Evolutionary conservation across 768 basidiomycete genomes (phyloP), one percentile per base, ranked within the genome.

Genomic region (Amanita rimosa): DNA sequence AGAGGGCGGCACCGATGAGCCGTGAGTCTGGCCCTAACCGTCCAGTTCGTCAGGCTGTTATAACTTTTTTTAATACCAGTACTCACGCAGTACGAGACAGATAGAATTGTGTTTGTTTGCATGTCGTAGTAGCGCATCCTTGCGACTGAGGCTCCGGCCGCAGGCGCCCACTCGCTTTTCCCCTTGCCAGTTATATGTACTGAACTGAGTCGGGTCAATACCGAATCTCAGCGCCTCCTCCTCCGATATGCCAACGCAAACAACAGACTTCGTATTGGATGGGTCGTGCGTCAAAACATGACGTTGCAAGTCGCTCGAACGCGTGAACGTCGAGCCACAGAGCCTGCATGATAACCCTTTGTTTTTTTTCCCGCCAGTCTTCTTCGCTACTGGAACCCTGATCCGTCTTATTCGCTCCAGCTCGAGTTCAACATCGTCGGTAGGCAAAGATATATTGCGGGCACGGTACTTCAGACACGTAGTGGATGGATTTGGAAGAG

Each of bases 121-220:
- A 52, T 76, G 75, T 10, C 75, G 64, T 51, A 64, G 69, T 49
- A 74, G 56, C 3, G 75, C 72, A 41, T 75, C 75, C 6, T 60
- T 56, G 26, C 73, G 64, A 48, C 71, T 73, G 60, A 75, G 74
- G 3, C 57, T 58, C 45, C 57, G 57, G 51, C 60, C 49, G 51
- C 75, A 75, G 0, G 71, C 72, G 7, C 71, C 72, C 44, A 71
- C 61, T 17, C 68, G 57, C 71, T 41, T 70, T 60, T 29, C 68
- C 55, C 49, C 59, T 26, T 38, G 65, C 35, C 16, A 46, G 16
- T 54, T 13, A 56, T 64, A 35, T 40, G 38, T 49, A 1, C 27
- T 43, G 4, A 46, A 16, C 14, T 10, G 45, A 6, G n/a, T 5
- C 14, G 24, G 22, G 24, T 49, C 27, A n/a, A 41, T 27, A 14